Conservation (phyloP, 1,139 yeast species). For the Casaregolazyma lundiana region DNA sequence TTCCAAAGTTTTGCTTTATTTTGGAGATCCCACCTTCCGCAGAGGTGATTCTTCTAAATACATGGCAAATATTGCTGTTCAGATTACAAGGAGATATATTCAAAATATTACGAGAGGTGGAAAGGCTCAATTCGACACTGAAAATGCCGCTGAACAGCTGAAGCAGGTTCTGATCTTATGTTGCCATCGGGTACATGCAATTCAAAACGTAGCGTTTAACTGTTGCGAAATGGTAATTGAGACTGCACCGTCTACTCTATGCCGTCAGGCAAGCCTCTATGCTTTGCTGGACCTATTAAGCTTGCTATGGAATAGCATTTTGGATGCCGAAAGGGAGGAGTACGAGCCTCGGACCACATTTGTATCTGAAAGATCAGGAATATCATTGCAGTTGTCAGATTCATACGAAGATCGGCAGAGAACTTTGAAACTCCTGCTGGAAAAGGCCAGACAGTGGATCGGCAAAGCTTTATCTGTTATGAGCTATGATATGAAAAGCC, state of each 20-base stretch:
- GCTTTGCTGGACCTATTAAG: conserved; percentile 77
- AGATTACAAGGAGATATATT: conserved; percentile 56
- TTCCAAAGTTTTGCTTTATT: conserved; percentile 66
- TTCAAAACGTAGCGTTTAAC: conserved; percentile 77
- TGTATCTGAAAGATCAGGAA: conserved; percentile 50
- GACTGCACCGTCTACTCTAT: conserved; percentile 74
- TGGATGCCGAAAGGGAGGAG: conserved; percentile 82
- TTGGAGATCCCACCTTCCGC: conserved; percentile 79
- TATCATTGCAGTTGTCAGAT: conserved; percentile 66
- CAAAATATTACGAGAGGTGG: conserved; percentile 44
- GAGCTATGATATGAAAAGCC: conserved; percentile 68
- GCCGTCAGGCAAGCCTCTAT: conserved; percentile 68
- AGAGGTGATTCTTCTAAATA: conserved; percentile 69
- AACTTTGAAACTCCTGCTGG: conserved; percentile 58
- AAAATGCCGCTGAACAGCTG: conserved; percentile 64
- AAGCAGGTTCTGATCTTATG: conserved; percentile 64
- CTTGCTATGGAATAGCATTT: conserved; percentile 69
- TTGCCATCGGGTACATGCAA: conserved; percentile 69
- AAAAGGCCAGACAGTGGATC: conserved; percentile 65
- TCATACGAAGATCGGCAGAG: conserved; percentile 71
- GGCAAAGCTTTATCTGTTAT: conserved; percentile 49
- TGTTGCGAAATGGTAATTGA: conserved; percentile 68
- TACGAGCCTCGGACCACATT: conserved; percentile 78
- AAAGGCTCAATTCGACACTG: conserved; percentile 42
- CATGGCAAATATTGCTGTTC: conserved; percentile 60